Base-by-base conservation (phyloP, 2,329 filamentous ascomycete species). In the Trichoderma sp. region DNA sequence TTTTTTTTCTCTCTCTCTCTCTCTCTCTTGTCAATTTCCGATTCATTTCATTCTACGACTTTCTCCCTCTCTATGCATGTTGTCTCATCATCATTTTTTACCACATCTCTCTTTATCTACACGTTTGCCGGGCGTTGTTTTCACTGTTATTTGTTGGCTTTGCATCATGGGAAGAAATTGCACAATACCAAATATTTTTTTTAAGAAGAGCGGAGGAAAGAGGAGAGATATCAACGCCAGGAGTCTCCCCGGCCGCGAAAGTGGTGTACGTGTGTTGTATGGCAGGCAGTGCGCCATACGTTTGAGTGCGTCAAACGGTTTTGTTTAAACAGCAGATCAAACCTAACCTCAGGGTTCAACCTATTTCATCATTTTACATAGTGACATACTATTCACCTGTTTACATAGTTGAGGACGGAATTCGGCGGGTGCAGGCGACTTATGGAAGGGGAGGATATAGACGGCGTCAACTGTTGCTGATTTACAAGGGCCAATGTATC, bases 151-250 rank as follows among this genome's bases (percentile, higher is more conserved):
- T 43, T 43, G 3, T 65, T 49, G 61, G 61, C 39, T 43, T 43
- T 46, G 28, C 24, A 58, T 58, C 34, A 49, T n/a, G 28, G 37
- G 52, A 65, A 46, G 61, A 65, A 65, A 65, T 43, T 43, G 60
- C 60, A 64, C 16, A 64, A 64, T 64, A 64, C 60, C 49, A 64
- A 11, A 51, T 54, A 60, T 32, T 54, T 64, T 64, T 39, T 64
- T 28, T 4, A 49, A 30, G 24, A 26, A 34, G 5, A 26, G 16
- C n/a, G n/a, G 18, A 43, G 16, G 39, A 34, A 13, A 11, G 32
- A 32, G 37, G 26, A 37, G 39, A 28, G 52, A 39, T 32, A n/a
- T 7, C 30, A 46, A 34, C n/a, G 7, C 16, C 46, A 56, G 61
- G 52, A 21, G 32, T 46, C 34, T 43, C 51, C 43, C 30, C n/a